A percentile compares a stretch with the other conserved stretches of the same genome.
phyloP scores from a whole-genome alignment of 139 green algal species.

The Haematococcus lacustris region DNA sequence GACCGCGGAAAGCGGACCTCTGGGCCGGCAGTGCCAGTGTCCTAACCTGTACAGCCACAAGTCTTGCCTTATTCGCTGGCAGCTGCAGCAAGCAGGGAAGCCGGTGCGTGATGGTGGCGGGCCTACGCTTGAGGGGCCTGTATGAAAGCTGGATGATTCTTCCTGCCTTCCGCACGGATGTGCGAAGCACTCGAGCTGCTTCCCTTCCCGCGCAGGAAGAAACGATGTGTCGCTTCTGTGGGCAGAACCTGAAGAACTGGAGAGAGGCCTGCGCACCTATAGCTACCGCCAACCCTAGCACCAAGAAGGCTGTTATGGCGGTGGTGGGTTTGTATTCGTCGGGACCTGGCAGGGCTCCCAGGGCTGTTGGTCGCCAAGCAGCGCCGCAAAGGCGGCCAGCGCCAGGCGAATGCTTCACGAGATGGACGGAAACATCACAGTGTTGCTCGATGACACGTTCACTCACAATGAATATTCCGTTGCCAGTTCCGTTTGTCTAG shows the following conservation, averaged over 20 bases:
- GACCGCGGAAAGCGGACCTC: background rate
- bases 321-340: background rate
- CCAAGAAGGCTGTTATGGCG: background rate
- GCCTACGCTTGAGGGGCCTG: background rate
- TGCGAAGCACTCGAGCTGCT: background rate
- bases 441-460: no score
- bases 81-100: constrained; percentile 2
- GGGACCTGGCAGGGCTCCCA: background rate
- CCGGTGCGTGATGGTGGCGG: background rate
- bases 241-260: background rate
- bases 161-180: background rate
- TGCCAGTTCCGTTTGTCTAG: no score
- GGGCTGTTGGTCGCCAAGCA: background rate
- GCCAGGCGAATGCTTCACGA: background rate
- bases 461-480: no score
- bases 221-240: constrained; percentile 2
- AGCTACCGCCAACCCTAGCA: background rate
- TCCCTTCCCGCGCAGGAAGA: background rate
- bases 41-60: background rate
- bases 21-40: constrained; percentile 2
- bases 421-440: no score
- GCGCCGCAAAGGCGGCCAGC: background rate
- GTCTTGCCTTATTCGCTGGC: background rate
- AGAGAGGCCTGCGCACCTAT: background rate
- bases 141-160: background rate